Base-by-base conservation (phyloP, 805 yeast species). In the Pichia californica region DNA sequence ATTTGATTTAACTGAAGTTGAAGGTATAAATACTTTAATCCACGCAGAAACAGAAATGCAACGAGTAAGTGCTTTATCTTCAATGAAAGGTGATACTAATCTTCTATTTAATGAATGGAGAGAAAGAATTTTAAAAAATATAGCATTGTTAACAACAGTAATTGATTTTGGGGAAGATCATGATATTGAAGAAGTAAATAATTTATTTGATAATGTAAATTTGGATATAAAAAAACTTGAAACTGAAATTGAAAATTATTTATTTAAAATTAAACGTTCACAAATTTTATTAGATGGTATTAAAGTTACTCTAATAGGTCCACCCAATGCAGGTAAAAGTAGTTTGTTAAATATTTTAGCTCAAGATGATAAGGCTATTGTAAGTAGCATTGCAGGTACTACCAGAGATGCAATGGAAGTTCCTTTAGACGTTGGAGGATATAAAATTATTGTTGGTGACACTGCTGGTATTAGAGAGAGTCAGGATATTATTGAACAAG, bases 271-370 rank as follows among this genome's bases (percentile, higher is more conserved):
- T 5, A 67, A 68, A 31, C 64, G 77, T 42, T 74, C 87, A 0
- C 84, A 80, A 51, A 66, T 89, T 1, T 60, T 91, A 14, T 61
- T 81, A 32, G 69, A 73, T 20, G 99, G 99, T 1, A 78, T 91
- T 25, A 77, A 76, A 45, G 54, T 89, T 21, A 78, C 82, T 0
- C 65, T 93, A 9, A 51, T 89, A 13, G 99, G 99, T 0, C 93
- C 95, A 7, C 96, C 99, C 1, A 93, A 93, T 61, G 96, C 96
- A 1, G 99, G 99, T 0, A 93, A 93, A 58, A 88, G 96, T 3
- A 86, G 96, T 1, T 63, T 93, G 10, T 62, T 93, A 40, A 93
- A 93, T 55, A 56, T 65, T n/a, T 61, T 93, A 7, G 87, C 89
- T 0, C 73, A 80, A 46, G 76, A 83, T 19, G 94, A 88, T 19